These are phyloP conservation scores for Nannochloropsis salina DNA, from an alignment of 108 stramenopile species.

Conservation along the genomic window DNA sequence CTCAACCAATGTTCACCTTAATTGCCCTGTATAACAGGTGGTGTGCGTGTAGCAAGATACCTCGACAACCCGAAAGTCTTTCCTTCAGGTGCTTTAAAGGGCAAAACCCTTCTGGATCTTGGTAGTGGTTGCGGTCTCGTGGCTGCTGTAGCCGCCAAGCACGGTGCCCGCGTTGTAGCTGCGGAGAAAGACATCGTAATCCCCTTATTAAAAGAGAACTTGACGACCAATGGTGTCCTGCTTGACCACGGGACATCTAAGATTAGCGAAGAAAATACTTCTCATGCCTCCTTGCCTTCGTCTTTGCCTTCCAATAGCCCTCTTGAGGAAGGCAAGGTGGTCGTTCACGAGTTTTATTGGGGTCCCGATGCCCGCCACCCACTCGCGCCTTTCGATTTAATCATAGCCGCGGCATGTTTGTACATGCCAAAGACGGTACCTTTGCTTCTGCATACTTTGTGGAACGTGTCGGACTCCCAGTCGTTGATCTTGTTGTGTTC, in stretches of 20 bases:
- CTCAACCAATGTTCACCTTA: background rate
- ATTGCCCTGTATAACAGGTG: background rate
- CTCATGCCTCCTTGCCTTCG: background rate
- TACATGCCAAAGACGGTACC: slow-evolving; percentile 4
- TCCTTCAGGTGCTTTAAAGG: background rate
- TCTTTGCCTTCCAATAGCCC: background rate
- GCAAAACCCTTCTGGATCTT: slow-evolving; percentile 17
- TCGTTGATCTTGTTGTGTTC: background rate
- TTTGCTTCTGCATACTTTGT: background rate
- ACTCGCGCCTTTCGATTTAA: slow-evolving; percentile 1
- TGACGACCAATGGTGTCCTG: background rate
- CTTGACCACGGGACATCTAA: background rate
- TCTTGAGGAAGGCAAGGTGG: background rate
- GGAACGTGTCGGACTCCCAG: background rate
- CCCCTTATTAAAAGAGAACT: slow-evolving; percentile 4
- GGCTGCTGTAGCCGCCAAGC: slow-evolving; percentile 7
- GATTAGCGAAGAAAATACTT: background rate
- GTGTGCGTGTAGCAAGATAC: background rate
- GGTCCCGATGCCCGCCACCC: background rate
- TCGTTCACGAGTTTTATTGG: background rate
- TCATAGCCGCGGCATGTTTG: background rate
- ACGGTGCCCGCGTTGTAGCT: background rate
- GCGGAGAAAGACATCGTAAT: slow-evolving; percentile 14
- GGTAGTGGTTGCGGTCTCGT: slow-evolving; percentile 11
- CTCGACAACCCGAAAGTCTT: background rate